Percentiles rank a stretch among this genome's conserved stretches.
phyloP scores from a whole-genome alignment of 1,139 yeast genomes.

The Saccharomyces hybrid region DNA sequence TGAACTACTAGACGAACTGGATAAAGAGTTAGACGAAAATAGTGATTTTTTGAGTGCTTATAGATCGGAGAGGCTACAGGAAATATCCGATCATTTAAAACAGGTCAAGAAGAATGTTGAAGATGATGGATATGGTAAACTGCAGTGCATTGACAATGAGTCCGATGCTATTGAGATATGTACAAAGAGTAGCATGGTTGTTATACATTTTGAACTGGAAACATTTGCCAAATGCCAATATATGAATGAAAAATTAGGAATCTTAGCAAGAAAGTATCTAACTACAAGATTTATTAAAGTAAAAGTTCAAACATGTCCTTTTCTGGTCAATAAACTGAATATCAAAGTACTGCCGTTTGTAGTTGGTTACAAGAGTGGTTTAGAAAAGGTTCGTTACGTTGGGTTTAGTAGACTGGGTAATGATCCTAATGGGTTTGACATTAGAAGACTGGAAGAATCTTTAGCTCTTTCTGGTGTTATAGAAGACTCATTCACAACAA shows the following conservation, averaged over 20 bases:
- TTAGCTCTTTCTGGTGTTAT: slow-evolving; percentile 28
- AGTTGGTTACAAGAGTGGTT: slow-evolving; percentile 52
- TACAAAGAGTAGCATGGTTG: slow-evolving; percentile 35
- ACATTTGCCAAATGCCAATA: slow-evolving; percentile 51
- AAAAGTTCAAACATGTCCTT: slow-evolving; percentile 63
- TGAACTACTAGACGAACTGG: slow-evolving; percentile 47
- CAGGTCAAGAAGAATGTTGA: slow-evolving; percentile 34
- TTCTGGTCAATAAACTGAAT: slow-evolving; percentile 53
- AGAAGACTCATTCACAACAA: slow-evolving; percentile 16
- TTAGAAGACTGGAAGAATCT: slow-evolving; percentile 42
- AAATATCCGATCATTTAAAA: slow-evolving; percentile 44
- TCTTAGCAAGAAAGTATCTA: slow-evolving; percentile 51
- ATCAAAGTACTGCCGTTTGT: slow-evolving; percentile 69
- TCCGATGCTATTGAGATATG: slow-evolving; percentile 49
- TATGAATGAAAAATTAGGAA: slow-evolving; percentile 45
- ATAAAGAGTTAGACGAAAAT: slow-evolving; percentile 55
- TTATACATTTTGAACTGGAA: slow-evolving; percentile 62
- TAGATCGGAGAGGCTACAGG: slow-evolving; percentile 58
- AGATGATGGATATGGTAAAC: slow-evolving; percentile 38
- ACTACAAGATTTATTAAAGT: slow-evolving; percentile 48
- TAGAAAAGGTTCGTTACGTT: slow-evolving; percentile 49
- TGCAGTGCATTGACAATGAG: slow-evolving; percentile 42
- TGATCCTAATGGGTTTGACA: slow-evolving; percentile 35
- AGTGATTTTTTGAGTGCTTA: slow-evolving; percentile 53
- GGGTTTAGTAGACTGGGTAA: slow-evolving; percentile 56